Evolutionary conservation across 495 filamentous ascomycete genomes (phyloP), one percentile per base, ranked within the genome.

Genomic region (Penicillium bialowiezense): DNA sequence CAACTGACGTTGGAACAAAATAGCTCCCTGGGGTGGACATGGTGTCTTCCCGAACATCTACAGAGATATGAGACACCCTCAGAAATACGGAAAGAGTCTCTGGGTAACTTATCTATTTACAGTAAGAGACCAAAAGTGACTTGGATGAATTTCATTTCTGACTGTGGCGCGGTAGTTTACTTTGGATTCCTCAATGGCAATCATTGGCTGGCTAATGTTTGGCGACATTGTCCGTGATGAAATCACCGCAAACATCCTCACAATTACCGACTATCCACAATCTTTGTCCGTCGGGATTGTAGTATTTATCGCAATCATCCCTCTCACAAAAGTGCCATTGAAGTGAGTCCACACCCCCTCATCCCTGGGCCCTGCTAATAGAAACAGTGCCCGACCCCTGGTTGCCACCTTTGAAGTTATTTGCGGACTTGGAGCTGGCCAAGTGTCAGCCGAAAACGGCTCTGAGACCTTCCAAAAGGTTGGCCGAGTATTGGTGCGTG

Each of bases 21-120:
- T 46, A 81, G 77, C 91, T 19, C 91, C 92, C 1, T 98, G 91
- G 90, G 93, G 93, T 54, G 93, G 93, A 7, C 93, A 97, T 62
- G 80, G 83, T 44, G 93, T 98, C 21, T 96, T 98, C 62, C 93
- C 93, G 2, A 96, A 95, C 59, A 96, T 98, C 59, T 98, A 96
- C 65, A 81, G 91, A 42, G 93, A 98, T 69, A 98, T 98, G 93
- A 78, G 93, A 52, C 93, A 97, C 64, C 91, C 93, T 0, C 77
- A 87, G 37, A 93, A 90, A 60, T 97, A 93, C 64, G 76, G 74
- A 17, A 80, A 80, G 64, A 86, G 84, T 41, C 76, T 97, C 15
- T 82, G 85, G 59, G 78, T 84, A 33, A 95, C 91, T 1, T 97
- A 93, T 61, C 67, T 82, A n/a, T 97, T 96, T 67, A 96, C 91